Base-by-base conservation (phyloP, 1,139 yeast genomes). In the Yamadazyma siamensis region DNA sequence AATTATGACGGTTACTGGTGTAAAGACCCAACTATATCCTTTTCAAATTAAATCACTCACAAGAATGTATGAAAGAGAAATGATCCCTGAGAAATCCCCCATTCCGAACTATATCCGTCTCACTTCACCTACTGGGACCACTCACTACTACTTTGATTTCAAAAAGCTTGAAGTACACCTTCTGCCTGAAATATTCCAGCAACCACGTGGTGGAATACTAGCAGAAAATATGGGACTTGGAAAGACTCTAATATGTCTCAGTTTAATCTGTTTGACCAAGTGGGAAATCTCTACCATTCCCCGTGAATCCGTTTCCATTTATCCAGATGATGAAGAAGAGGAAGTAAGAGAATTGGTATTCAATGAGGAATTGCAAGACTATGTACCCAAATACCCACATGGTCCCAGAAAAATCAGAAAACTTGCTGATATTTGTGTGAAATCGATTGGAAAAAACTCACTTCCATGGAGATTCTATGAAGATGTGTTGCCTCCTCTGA, bases 191-290 rank as follows among this genome's bases (percentile, higher is more conserved):
- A 39, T 53, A 3, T 74, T 65, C 43, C 40, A 46, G 13, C 55
- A 75, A 3, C 79, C 84, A 0, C 53, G 70, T 40, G 88, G 88
- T 11, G 89, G 88, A 0, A 77, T 81, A 2, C 54, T 81, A 9
- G 86, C 86, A 0, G 89, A 81, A 41, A 80, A 79, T 67, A 81
- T 81, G 88, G 89, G 88, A 0, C 54, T 80, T 12, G 89, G 89
- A 0, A 81, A 81, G 47, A 80, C 88, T 0, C 61, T 77, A 25
- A 80, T 81, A 4, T 79, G 86, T 43, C 52, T 81, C 13, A 77
- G 83, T 6, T 57, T 81, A 27, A 65, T 80, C 0, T 71, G 81
- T 40, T 47, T 71, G 6, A 73, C 87, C 0, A 75, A 70, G 39
- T 59, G 53, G 44, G 81, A 80, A 32, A 48, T 67, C 4, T 63